Evolutionary conservation across 1,139 yeast genomes (phyloP).

Genomic region (Taiozyma onychis): DNA sequence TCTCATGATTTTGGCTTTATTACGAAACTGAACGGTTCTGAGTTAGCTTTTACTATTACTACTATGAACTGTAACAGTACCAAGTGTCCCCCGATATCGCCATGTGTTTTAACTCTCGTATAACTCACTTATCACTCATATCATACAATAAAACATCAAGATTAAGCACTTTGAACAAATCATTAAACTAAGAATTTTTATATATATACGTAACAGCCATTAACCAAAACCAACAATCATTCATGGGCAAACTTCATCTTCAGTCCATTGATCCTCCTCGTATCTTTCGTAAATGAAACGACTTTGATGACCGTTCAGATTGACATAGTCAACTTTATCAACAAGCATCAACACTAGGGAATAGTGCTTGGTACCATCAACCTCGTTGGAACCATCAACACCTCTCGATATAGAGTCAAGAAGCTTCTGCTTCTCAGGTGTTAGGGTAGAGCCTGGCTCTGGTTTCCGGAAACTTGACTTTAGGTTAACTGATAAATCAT

Average conservation of each 20-base stretch:
- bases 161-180: neutral
- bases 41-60: no score
- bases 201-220: neutral
- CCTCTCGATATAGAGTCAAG: slow-evolving; percentile 74
- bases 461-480: slow-evolving; percentile 70
- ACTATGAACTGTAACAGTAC: no score
- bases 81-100: no score
- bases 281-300: slow-evolving; percentile 51
- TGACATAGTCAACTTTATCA: slow-evolving; percentile 67
- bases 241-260: slow-evolving; percentile 72
- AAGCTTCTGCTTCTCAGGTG: slow-evolving; percentile 43
- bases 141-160: neutral
- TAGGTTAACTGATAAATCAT: slow-evolving; percentile 49
- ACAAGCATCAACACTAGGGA: slow-evolving; percentile 65
- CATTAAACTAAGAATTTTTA: neutral
- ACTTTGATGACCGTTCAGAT: slow-evolving; percentile 44
- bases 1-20: no score
- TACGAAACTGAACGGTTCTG: no score
- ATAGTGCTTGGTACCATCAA: slow-evolving; percentile 63
- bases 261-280: slow-evolving; percentile 63
- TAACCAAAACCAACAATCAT: neutral
- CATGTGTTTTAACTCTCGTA: no score
- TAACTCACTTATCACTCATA: no score
- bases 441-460: slow-evolving; percentile 54
- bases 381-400: slow-evolving; percentile 75